Base-by-base conservation (phyloP, 1,284 basidiomycete species). In the Apiotrichum gamsii region DNA sequence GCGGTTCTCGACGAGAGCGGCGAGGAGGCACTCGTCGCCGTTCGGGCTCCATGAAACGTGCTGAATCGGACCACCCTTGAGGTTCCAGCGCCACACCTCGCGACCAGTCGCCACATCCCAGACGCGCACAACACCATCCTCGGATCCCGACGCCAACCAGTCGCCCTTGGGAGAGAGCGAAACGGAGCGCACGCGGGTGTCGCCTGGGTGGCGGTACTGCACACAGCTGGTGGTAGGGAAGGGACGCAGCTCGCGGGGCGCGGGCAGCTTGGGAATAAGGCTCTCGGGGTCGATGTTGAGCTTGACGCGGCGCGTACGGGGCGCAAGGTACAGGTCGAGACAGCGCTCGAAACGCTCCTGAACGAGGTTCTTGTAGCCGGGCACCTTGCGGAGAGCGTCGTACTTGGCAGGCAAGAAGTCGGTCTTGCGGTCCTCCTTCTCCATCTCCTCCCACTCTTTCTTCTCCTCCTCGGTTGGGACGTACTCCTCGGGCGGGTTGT, bases 401-500 rank as follows among this genome's bases (percentile, higher is more conserved):
- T 90, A 83, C 74, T 96, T 96, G 68, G 85, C 78, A 23, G 95
- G 90, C 36, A 97, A 77, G 74, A 86, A 94, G 67, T 94, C 83
- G 47, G 81, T 81, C 70, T 94, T 89, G 58, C 93, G 82, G 69
- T 98, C 93, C 72, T 94, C 90, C 53, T 85, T 81, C 51, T 96
- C 93, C 23, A 80, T 79, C 43, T 78, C 81, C 63, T 91, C 83
- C 87, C 90, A 97, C 63, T 84, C 81, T 57, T 82, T 80, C 47
- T 80, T 81, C 71, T 97, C 94, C 58, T 83, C 80, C 45, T 85
- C 82, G 13, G 85, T 86, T n/a, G 90, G 90, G 3, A 99, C 79
- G 70, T 98, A 97, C 74, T 99, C 95, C 62, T 85, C 89, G 4
- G 95, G 95, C 20, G 95, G 95, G 67, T 99, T 99, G 74, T 98